These are phyloP conservation scores for Vitis vinifera DNA, from an alignment of 164 flowering plant species.

Conservation along the genomic window DNA sequence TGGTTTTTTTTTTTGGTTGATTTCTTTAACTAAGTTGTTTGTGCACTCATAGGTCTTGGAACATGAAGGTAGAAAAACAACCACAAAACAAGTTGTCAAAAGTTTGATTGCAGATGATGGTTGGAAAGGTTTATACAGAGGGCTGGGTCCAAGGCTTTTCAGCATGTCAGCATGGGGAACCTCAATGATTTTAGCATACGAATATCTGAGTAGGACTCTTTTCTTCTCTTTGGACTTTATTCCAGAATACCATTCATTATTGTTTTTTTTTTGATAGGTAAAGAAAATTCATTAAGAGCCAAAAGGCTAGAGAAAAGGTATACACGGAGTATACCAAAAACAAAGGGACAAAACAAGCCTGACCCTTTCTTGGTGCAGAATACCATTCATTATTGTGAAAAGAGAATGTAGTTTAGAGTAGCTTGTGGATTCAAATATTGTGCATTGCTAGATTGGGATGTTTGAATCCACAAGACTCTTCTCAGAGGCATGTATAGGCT, in stretches of 20 bases:
- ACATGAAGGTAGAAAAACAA: constrained; percentile 52
- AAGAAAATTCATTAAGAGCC: no score
- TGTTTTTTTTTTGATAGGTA: no score
- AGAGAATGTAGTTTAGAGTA: neutral
- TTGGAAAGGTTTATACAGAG: constrained; percentile 91
- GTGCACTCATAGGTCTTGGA: constrained; percentile 64
- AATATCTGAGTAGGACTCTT: constrained; percentile 77
- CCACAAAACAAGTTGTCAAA: constrained; percentile 63
- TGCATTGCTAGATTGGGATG: neutral
- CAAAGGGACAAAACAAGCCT: no score
- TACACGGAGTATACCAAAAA: no score
- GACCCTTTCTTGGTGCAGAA: no score
- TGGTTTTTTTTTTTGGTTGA: neutral
- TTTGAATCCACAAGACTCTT: neutral
- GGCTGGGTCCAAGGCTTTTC: constrained; percentile 91
- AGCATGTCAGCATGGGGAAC: constrained; percentile 99
- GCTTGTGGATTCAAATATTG: neutral
- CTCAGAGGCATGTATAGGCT: neutral
- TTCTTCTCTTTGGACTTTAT: constrained; percentile 11
- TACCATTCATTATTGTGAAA: neutral
- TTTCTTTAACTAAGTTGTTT: constrained; percentile 13
- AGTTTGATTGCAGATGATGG: constrained; percentile 77
- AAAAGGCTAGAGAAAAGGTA: no score
- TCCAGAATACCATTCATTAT: neutral
- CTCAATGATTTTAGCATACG: constrained; percentile 91